Base-by-base conservation (phyloP, 805 yeast genomes). In the Ogataea angusta region DNA sequence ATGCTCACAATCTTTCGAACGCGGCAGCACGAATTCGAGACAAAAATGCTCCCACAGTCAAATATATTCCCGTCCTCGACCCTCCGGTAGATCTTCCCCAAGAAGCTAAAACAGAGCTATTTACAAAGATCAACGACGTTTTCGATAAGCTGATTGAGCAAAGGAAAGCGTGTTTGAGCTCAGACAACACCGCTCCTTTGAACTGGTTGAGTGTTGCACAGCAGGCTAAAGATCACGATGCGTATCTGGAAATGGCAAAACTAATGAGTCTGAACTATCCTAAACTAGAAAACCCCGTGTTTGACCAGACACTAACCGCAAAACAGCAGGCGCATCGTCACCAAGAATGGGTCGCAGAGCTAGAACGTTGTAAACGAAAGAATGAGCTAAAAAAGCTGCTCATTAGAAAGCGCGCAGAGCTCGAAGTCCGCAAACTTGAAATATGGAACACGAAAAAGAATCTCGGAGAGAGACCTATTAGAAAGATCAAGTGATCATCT, bases 71-170 rank as follows among this genome's bases (percentile, higher is more conserved):
- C 3, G 36, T 52, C 10, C 30, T 58, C 6, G 61, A 59, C 9
- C 58, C 60, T 3, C 54, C 54, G 0, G 41, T 57, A 3, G 38
- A 40, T 12, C 24, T 60, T 4, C 52, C 56, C 2, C 18, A 10
- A 2, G 32, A 24, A n/a, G 24, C 50, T 7, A 47, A 49, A 26
- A 25, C 30, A 13, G 40, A 49, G 12, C 21, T 57, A 4, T 6
- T 45, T 5, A 17, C 36, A 4, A 56, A 45, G 16, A 14, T 61
- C 9, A 50, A 59, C 30, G 18, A 23, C 5, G 14, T 56, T 6
- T 35, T 59, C 3, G 62, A 57, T 28, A 34, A 42, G 4, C 29
- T 57, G 2, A 34, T 50, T 2, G 35, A 36, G 5, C 34, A 35
- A 19, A 28, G 51, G 24, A 31, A 21, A 10, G 16, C 10, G 4